A percentile compares a stretch with the other conserved stretches of the same genome.
These are phyloP conservation scores for Pythium oligandrum DNA, from an alignment of 352 stramenopile species.

Conservation along the genomic window DNA sequence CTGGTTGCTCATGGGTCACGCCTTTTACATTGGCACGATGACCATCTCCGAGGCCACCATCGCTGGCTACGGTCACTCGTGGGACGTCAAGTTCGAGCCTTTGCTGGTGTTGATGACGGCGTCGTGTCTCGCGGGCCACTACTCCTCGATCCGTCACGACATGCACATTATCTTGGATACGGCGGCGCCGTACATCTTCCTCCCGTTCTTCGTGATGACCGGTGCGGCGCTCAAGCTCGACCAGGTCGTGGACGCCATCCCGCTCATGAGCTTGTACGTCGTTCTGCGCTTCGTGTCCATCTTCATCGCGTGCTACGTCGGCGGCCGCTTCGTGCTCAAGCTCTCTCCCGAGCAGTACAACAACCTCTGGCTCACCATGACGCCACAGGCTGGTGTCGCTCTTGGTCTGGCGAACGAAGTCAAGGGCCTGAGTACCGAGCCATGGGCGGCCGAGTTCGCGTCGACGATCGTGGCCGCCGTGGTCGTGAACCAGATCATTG, in stretches of 20 bases:
- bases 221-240: constrained; percentile 63
- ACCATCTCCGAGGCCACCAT: constrained; percentile 39
- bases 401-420: constrained; percentile 60
- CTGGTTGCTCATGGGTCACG: constrained; percentile 53
- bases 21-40: constrained; percentile 54
- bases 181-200: constrained; percentile 61
- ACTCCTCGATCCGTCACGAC: constrained; percentile 57
- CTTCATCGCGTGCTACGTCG: constrained; percentile 59
- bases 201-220: constrained; percentile 80
- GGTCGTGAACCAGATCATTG: constrained; percentile 72
- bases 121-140: constrained; percentile 60
- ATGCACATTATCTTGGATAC: constrained; percentile 77
- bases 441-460: constrained; percentile 54
- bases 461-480: constrained; percentile 62
- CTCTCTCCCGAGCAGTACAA: constrained; percentile 58
- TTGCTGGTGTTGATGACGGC: constrained; percentile 64
- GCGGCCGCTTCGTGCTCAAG: constrained; percentile 55
- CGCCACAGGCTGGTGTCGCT: constrained; percentile 60
- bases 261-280: constrained; percentile 65
- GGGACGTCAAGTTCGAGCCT: constrained; percentile 71
- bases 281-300: constrained; percentile 48
- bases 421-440: constrained; percentile 35
- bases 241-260: constrained; percentile 49
- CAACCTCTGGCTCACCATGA: constrained; percentile 75
- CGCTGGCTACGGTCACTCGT: constrained; percentile 38